Evolutionary conservation across 495 filamentous ascomycete species (phyloP), one percentile per base, ranked within the genome.

Genomic region (Xylaria sp.): DNA sequence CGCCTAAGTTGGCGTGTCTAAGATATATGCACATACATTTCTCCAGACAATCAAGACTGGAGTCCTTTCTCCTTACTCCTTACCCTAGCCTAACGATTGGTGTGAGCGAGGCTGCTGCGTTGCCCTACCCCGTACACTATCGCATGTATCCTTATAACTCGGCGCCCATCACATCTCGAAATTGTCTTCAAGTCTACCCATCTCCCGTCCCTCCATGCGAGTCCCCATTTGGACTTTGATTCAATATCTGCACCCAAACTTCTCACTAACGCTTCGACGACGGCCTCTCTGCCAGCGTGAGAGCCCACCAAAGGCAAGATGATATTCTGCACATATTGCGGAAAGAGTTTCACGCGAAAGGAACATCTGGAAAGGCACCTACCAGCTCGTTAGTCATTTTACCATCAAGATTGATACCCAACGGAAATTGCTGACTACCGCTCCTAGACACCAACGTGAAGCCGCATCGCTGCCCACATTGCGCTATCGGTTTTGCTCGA

Each of bases 351-450:
- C 74, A 89, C 88, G 48, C 82, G 89, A 72, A 90, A 90, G 79
- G 89, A 91, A 72, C 89, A 91, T 77, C 80, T 90, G 29, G 88
- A 91, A 72, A 82, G 89, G 66, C 89, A 91, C 70, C 82, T 90
- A 40, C 84, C 89, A 12, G 87, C 76, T 37, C 89, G 89, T 91
- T 78, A 82, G 88, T 80, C 29, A 48, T 41, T 1, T 37, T 73
- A 5, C 40, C 21, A 29, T 21, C 11, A 1, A 53, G 11, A 31
- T 41, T 31, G 11, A 48, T 35, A 31, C n/a, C 15, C 9, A 12
- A 14, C n/a, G 24, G 41, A 26, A 9, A 11, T 50, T 44, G 64
- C 78, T 84, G 58, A 83, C 74, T 26, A 43, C 40, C 3, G 19
- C 21, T 12, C 6, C 31, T 31, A 91, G 89, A 91, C 76, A 91